Evolutionary conservation across 2,329 filamentous ascomycete genomes (phyloP).

Genomic region (Xylaria sp.): DNA sequence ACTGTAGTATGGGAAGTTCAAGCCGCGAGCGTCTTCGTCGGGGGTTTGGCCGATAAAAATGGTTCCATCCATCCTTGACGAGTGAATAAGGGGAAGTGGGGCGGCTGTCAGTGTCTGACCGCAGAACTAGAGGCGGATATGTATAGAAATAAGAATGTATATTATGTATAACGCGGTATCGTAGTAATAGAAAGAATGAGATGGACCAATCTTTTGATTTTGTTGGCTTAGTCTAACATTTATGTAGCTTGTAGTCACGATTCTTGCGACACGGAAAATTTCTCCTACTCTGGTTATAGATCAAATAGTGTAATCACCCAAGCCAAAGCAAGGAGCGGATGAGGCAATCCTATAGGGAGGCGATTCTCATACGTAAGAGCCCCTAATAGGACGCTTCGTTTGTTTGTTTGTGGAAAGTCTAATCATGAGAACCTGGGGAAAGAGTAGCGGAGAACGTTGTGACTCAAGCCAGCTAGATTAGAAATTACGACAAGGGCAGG

Average conservation of each 20-base stretch:
- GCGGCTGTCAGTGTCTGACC: not conserved
- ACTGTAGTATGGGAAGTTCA: not conserved
- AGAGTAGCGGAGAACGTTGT: not conserved
- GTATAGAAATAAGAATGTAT: not conserved
- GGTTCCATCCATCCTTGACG: constrained; percentile 21
- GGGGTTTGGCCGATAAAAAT: constrained; percentile 9
- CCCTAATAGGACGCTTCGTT: not conserved
- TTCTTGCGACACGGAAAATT: not conserved
- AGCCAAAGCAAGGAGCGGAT: not conserved
- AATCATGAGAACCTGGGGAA: not conserved
- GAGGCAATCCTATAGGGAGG: not conserved
- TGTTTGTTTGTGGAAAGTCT: not conserved
- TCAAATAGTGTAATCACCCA: not conserved
- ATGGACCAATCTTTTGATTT: not conserved
- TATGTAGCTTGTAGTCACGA: not conserved
- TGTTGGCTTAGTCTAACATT: not conserved
- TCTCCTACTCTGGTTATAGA: not conserved
- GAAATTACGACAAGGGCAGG: not conserved
- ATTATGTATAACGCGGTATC: not conserved
- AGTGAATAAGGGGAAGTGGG: constrained; percentile 1
- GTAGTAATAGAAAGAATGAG: not conserved
- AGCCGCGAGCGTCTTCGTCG: not conserved
- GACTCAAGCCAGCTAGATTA: not conserved
- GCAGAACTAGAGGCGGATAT: not conserved
- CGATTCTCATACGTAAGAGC: not conserved